A percentile compares a stretch with the other conserved stretches of the same genome.
Conservation (phyloP, 1,139 yeast species). For the Zygoascus sp. region DNA sequence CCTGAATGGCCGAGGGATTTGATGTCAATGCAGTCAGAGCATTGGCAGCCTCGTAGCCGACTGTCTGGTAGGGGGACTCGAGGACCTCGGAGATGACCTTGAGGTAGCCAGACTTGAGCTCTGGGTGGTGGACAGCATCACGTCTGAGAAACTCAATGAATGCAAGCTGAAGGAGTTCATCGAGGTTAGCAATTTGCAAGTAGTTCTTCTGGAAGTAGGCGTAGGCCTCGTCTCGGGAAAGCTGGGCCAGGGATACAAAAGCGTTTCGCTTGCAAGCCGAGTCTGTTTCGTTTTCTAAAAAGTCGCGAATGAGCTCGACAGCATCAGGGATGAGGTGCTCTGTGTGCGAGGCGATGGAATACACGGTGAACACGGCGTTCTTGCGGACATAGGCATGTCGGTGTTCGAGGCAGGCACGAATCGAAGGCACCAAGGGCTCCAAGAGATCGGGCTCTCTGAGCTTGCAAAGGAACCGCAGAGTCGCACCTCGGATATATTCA, state of each 20-base stretch:
- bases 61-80: conserved; percentile 69
- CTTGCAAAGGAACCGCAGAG: conserved; percentile 85
- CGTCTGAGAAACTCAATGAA: conserved; percentile 87
- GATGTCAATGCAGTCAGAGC: conserved; percentile 72
- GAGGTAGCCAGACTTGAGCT: conserved; percentile 66
- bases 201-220: conserved; percentile 73
- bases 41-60: conserved; percentile 86
- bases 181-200: conserved; percentile 60
- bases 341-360: conserved; percentile 67
- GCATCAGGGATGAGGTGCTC: conserved; percentile 94
- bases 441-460: conserved; percentile 88
- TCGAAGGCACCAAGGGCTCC: conserved; percentile 93
- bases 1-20: conserved; percentile 64
- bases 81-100: conserved; percentile 68
- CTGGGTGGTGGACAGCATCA: conserved; percentile 64
- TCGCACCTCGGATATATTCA: conserved; percentile 93
- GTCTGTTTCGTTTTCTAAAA: conserved; percentile 79
- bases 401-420: conserved; percentile 86
- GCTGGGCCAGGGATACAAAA: conserved; percentile 76
- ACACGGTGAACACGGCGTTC: conserved; percentile 90
- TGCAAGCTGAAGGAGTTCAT: conserved; percentile 81
- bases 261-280: conserved; percentile 96
- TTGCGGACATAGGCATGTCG: conserved; percentile 98
- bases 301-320: conserved; percentile 69
- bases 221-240: conserved; percentile 82